These are phyloP conservation scores for Pythium aquatile DNA, from an alignment of 352 stramenopile species.

Conservation along the genomic window DNA sequence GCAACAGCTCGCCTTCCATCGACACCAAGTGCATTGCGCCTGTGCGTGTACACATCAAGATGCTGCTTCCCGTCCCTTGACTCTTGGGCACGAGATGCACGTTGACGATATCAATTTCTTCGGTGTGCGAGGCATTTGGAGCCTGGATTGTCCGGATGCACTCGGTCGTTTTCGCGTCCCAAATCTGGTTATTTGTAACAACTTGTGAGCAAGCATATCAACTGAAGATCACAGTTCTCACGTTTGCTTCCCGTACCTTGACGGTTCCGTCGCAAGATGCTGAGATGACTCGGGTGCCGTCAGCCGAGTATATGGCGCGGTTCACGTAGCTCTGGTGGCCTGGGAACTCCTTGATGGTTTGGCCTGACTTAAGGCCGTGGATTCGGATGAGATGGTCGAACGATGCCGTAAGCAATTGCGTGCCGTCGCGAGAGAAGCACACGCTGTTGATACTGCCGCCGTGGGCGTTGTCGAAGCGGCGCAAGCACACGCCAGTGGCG, in stretches of 20 bases:
- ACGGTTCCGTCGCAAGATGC: slow-evolving; percentile 89
- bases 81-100: slow-evolving; percentile 59
- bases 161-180: slow-evolving; percentile 84
- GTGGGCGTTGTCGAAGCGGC: slow-evolving; percentile 87
- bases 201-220: no score
- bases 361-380: slow-evolving; percentile 90
- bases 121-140: slow-evolving; percentile 39
- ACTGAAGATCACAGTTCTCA: background rate
- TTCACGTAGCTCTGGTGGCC: slow-evolving; percentile 94
- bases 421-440: slow-evolving; percentile 88
- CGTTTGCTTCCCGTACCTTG: slow-evolving; percentile 38
- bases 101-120: slow-evolving; percentile 79
- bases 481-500: slow-evolving; percentile 84
- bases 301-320: slow-evolving; percentile 71
- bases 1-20: slow-evolving; percentile 57
- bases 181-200: slow-evolving; percentile 42
- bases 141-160: slow-evolving; percentile 75
- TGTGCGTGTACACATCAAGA: slow-evolving; percentile 87
- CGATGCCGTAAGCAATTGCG: slow-evolving; percentile 88
- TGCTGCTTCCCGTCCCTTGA: slow-evolving; percentile 45
- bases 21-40: slow-evolving; percentile 80
- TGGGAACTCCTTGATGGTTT: slow-evolving; percentile 93
- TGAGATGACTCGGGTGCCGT: slow-evolving; percentile 82
- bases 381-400: slow-evolving; percentile 91
- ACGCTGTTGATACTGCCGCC: slow-evolving; percentile 82